These are phyloP conservation scores for Penicillium coffeae DNA, from an alignment of 495 filamentous ascomycete genomes.

Conservation along the genomic window DNA sequence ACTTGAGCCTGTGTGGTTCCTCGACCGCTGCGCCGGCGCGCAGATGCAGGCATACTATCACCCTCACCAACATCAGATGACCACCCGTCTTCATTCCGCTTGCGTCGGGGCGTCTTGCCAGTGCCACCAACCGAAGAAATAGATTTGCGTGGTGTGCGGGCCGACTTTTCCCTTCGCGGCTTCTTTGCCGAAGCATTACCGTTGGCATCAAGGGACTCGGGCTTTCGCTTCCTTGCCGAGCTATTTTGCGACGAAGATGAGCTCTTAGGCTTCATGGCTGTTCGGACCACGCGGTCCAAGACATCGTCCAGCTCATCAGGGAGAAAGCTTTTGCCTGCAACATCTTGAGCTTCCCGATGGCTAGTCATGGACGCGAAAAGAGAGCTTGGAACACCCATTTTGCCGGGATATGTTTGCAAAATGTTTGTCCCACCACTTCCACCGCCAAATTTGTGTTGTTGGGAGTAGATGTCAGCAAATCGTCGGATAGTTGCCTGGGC, in stretches of 20 bases:
- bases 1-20: conserved; percentile 24
- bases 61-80: conserved; percentile 34
- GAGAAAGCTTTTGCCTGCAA: conserved; percentile 78
- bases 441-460: conserved; percentile 46
- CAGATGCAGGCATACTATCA: conserved; percentile 18
- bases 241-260: conserved; percentile 23
- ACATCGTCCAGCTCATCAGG: conserved; percentile 77
- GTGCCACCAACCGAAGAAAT: conserved; percentile 26
- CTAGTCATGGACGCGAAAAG: conserved; percentile 71
- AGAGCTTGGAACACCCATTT: conserved; percentile 71
- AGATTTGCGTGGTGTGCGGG: conserved; percentile 38
- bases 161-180: conserved; percentile 31
- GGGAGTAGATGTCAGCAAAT: conserved; percentile 62
- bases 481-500: conserved; percentile 75
- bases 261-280: conserved; percentile 38
- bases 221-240: conserved; percentile 46
- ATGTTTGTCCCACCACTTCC: conserved; percentile 65
- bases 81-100: conserved; percentile 44
- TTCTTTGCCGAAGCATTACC: conserved; percentile 43
- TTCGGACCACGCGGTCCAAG: conserved; percentile 62
- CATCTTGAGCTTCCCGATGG: conserved; percentile 74
- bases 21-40: conserved; percentile 41
- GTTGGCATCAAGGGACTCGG: conserved; percentile 31
- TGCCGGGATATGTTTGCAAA: conserved; percentile 77
- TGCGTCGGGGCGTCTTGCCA: conserved; percentile 43